Evolutionary conservation across 1,284 basidiomycete genomes (phyloP).

Genomic region (Apiotrichum mycotoxinovorans): DNA sequence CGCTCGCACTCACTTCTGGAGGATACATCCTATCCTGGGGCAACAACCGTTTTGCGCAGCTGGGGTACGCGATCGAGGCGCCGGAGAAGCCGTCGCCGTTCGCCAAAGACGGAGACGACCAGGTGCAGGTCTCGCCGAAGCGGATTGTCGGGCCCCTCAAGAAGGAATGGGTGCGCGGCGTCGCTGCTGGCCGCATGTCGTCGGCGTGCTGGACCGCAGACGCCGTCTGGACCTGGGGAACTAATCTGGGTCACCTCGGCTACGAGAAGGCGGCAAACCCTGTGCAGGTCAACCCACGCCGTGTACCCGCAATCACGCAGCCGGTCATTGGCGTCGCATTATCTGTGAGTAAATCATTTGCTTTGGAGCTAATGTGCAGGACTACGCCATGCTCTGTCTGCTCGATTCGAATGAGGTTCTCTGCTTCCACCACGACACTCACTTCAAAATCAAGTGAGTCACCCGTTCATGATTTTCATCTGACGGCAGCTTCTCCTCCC

Average conservation of each 20-base stretch:
- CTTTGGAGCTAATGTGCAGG: conserved; percentile 50
- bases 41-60: conserved; percentile 76
- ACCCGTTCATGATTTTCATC: conserved; percentile 13
- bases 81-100: conserved; percentile 37
- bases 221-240: conserved; percentile 93
- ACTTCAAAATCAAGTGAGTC: conserved; percentile 68
- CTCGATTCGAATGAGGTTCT: conserved; percentile 72
- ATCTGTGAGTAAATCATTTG: conserved; percentile 55
- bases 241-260: conserved; percentile 88
- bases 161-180: conserved; percentile 73
- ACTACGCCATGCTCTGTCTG: conserved; percentile 76
- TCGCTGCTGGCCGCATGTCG: conserved; percentile 82
- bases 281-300: conserved; percentile 73
- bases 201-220: conserved; percentile 83
- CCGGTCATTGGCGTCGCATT: conserved; percentile 67
- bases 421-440: conserved; percentile 73
- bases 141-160: conserved; percentile 73
- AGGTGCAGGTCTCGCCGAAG: conserved; percentile 70
- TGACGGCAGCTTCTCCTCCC: conserved; percentile 11
- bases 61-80: conserved; percentile 80
- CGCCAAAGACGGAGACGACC: conserved; percentile 51
- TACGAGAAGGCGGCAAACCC: conserved; percentile 72
- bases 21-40: conserved; percentile 92
- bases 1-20: conserved; percentile 70
- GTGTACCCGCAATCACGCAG: conserved; percentile 72